These are phyloP conservation scores for Daldinia vernicosa DNA, from an alignment of 495 filamentous ascomycete species.

Conservation along the genomic window DNA sequence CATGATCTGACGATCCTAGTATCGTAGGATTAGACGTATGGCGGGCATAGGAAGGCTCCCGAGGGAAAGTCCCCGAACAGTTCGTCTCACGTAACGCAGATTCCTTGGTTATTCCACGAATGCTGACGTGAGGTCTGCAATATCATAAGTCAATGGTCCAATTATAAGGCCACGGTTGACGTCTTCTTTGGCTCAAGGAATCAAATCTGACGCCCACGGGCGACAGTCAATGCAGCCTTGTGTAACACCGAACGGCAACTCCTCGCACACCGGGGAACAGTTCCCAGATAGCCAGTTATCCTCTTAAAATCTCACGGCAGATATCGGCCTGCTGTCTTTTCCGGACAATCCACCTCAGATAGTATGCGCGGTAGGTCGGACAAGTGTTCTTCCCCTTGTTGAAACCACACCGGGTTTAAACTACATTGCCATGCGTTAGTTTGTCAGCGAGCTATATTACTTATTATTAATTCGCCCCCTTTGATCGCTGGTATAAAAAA, in stretches of 20 bases:
- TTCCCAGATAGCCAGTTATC: neutral
- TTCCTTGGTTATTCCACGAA: slow-evolving; percentile 1
- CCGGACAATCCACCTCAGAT: neutral
- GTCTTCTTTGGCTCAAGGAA: slow-evolving; percentile 2
- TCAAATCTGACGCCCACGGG: neutral
- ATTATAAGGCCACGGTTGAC: neutral
- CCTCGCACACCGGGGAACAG: neutral
- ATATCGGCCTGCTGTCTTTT: neutral
- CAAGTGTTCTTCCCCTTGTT: neutral
- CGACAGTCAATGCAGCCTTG: slow-evolving; percentile 2
- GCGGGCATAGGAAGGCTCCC: neutral
- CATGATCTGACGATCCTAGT: slow-evolving; percentile 31
- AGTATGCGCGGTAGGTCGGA: neutral
- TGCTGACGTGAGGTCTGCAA: slow-evolving; percentile 32
- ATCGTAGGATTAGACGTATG: slow-evolving; percentile 5
- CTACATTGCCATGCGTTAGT: neutral
- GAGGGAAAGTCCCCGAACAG: slow-evolving; percentile 24
- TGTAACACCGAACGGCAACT: neutral
- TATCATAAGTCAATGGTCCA: neutral
- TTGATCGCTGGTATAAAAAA: neutral
- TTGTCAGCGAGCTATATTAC: neutral
- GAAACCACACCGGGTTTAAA: neutral
- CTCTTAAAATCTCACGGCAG: slow-evolving; percentile 13
- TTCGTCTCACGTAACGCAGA: slow-evolving; percentile 31
- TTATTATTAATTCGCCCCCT: neutral